Percentiles rank a stretch among this genome's conserved stretches.
These are phyloP conservation scores for Aotearoamyces nothofagi DNA, from an alignment of 2,329 filamentous ascomycete genomes.

Conservation along the genomic window DNA sequence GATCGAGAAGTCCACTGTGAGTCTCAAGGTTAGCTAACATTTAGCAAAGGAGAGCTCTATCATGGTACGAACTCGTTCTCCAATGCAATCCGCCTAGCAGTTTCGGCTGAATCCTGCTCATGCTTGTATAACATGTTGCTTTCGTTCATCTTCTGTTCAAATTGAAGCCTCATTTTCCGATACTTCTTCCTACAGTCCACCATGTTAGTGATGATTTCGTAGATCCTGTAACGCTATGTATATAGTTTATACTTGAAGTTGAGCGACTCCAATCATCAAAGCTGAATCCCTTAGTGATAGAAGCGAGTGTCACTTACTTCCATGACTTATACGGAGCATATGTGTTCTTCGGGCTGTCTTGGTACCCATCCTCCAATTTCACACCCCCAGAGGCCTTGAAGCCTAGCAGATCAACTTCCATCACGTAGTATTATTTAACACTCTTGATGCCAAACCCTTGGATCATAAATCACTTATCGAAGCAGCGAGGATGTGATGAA, in stretches of 20 bases:
- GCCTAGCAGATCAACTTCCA: too few relatives aligned
- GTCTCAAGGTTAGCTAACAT: slow-evolving; percentile 1
- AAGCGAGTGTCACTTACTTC: slow-evolving; percentile 16
- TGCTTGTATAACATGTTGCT: slow-evolving; percentile 71
- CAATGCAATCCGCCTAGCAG: slow-evolving; percentile 70
- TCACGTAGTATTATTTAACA: too few relatives aligned
- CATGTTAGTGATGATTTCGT: too few relatives aligned
- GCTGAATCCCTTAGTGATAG: not conserved
- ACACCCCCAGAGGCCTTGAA: too few relatives aligned
- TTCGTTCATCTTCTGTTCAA: slow-evolving; percentile 64
- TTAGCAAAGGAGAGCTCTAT: not conserved
- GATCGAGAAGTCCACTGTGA: slow-evolving; percentile 67
- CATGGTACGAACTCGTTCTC: slow-evolving; percentile 80
- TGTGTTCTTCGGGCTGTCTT: slow-evolving; percentile 10
- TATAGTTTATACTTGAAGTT: too few relatives aligned
- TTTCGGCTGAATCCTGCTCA: slow-evolving; percentile 66
- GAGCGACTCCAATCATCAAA: not conserved
- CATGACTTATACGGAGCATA: slow-evolving; percentile 22
- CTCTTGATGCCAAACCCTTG: too few relatives aligned
- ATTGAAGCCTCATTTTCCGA: slow-evolving; percentile 70
- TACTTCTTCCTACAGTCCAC: slow-evolving; percentile 88
- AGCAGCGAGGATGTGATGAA: too few relatives aligned
- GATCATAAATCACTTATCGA: too few relatives aligned
- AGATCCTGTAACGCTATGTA: too few relatives aligned
- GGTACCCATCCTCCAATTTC: too few relatives aligned